Evolutionary conservation across 306 rosid genomes (phyloP).

Genomic region (Chamaecrista fasciculata): DNA sequence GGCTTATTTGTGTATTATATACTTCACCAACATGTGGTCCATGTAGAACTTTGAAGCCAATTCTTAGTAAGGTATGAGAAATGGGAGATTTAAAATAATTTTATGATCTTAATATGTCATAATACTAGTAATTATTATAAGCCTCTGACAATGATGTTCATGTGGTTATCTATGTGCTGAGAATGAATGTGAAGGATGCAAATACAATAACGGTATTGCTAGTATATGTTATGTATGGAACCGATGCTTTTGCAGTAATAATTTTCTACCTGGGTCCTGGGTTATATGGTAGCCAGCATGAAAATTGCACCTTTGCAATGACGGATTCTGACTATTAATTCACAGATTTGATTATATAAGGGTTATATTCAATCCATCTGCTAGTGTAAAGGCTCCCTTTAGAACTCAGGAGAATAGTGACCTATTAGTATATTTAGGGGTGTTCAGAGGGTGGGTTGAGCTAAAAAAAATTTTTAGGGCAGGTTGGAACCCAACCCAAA

Average conservation of each 20-base stretch:
- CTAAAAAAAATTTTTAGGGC: too few species aligned
- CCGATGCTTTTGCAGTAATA: background rate
- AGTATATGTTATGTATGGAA: background rate
- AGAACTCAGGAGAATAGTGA: constrained; percentile 11
- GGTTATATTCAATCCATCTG: background rate
- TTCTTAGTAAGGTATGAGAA: constrained; percentile 60
- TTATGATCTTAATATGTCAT: background rate
- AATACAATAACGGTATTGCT: background rate
- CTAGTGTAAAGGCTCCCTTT: background rate
- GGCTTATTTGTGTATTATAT: constrained; percentile 66
- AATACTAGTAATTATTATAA: background rate
- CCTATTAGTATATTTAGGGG: too few species aligned
- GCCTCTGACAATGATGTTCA: constrained; percentile 15
- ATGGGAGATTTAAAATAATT: background rate
- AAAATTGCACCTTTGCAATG: background rate
- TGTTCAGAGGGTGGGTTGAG: too few species aligned
- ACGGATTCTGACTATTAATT: background rate
- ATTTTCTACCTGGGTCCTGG: background rate
- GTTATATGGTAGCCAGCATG: background rate
- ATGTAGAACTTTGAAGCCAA: constrained; percentile 75
- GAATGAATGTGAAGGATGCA: constrained; percentile 10
- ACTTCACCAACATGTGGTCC: constrained; percentile 73
- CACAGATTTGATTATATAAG: background rate
- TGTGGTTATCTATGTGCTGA: background rate
- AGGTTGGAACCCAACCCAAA: too few species aligned